Conservation (phyloP, 2,329 filamentous ascomycete genomes). For the Colletotrichum godetiae region DNA sequence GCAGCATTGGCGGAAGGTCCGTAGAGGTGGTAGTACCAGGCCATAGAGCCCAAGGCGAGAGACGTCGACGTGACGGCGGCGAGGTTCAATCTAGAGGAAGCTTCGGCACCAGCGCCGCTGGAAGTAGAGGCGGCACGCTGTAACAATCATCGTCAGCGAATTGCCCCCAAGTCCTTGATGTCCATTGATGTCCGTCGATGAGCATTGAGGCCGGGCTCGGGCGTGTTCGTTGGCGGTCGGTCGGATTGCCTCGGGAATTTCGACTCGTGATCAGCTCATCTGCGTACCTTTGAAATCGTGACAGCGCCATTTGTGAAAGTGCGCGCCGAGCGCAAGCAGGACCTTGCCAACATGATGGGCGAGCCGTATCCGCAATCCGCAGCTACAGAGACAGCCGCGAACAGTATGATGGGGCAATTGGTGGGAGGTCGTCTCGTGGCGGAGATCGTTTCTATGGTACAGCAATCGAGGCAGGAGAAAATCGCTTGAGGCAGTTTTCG, state of each 20-base stretch:
- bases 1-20: conserved; percentile 87
- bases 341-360: conserved; percentile 91
- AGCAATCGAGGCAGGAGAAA: conserved; percentile 34
- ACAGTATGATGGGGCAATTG: conserved; percentile 50
- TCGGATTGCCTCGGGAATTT: conserved; percentile 49
- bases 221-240: conserved; percentile 25
- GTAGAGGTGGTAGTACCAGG: conserved; percentile 98
- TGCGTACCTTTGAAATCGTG: conserved; percentile 77
- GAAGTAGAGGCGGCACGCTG: conserved; percentile 79
- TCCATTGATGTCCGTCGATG: conserved; percentile 38
- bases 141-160: conserved; percentile 51
- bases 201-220: conserved; percentile 27
- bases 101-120: conserved; percentile 76
- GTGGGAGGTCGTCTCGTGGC: conserved; percentile 40
- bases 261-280: conserved; percentile 55
- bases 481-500: conserved; percentile 37
- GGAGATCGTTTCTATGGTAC: conserved; percentile 35
- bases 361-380: conserved; percentile 55
- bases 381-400: conserved; percentile 47
- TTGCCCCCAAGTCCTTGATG: conserved; percentile 25
- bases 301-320: conserved; percentile 81
- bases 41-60: conserved; percentile 87
- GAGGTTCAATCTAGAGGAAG: conserved; percentile 84
- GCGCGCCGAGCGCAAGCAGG: conserved; percentile 89
- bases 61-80: conserved; percentile 88